Conservation (phyloP, 176 grass and related monocot genomes). For the Zoysia pacifica region DNA sequence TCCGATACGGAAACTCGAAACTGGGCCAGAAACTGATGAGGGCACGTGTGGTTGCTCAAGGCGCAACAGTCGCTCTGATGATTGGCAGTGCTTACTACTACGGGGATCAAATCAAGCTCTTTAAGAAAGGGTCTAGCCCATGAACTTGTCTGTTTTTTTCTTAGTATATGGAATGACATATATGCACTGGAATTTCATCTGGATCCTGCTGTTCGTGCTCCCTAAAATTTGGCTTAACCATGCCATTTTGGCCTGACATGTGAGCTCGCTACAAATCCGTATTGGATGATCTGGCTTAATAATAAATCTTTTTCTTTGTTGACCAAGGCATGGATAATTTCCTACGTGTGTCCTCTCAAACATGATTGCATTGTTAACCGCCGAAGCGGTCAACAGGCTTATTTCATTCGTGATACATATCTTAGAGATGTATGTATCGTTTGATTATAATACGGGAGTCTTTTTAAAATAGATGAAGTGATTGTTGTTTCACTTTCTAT, state of each 20-base stretch:
- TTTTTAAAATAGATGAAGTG: too few relatives aligned
- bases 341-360: too few relatives aligned
- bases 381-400: too few relatives aligned
- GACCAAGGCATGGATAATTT: background rate
- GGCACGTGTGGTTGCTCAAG: constrained; percentile 78
- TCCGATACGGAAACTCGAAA: constrained; percentile 79
- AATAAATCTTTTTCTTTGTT: constrained; percentile 27
- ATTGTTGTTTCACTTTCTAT: too few relatives aligned
- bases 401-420: too few relatives aligned
- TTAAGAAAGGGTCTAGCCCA: constrained; percentile 56
- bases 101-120: constrained; percentile 74
- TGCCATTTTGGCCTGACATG: constrained; percentile 28
- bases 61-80: constrained; percentile 88
- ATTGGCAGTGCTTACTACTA: constrained; percentile 84
- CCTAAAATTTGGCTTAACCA: constrained; percentile 10
- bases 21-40: constrained; percentile 90
- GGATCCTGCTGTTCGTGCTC: background rate
- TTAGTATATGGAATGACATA: background rate
- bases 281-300: constrained; percentile 1
- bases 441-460: too few relatives aligned
- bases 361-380: too few relatives aligned
- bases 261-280: constrained; percentile 17
- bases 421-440: too few relatives aligned
- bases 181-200: background rate
- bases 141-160: constrained; percentile 19